phyloP scores from a whole-genome alignment of 441 rosid species.

The Jatropha multifida region DNA sequence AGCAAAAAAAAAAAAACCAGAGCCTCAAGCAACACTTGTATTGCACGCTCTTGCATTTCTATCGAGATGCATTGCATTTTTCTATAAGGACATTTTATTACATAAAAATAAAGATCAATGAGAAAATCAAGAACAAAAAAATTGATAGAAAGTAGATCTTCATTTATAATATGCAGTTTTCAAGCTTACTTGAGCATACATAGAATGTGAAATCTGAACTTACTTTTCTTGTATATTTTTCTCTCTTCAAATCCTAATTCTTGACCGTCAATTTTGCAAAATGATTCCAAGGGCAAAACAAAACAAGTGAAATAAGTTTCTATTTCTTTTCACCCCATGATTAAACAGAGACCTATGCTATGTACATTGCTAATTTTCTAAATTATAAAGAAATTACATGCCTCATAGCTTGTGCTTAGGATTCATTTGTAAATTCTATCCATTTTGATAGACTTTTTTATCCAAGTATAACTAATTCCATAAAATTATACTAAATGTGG shows the following conservation, averaged over 20 bases:
- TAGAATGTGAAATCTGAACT: not conserved
- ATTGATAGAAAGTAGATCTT: not conserved
- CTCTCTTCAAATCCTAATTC: not conserved
- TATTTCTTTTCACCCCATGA: not conserved
- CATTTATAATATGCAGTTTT: not conserved
- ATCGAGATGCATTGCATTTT: not conserved
- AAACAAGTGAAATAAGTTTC: not conserved
- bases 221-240: constrained; percentile 4
- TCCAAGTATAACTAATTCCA: no score
- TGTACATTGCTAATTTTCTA: constrained; percentile 23
- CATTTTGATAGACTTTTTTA: no score
- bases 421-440: no score
- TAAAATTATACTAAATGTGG: no score
- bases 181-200: not conserved
- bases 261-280: not conserved
- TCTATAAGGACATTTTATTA: not conserved
- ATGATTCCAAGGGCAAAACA: constrained; percentile 1
- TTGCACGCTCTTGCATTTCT: not conserved
- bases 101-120: not conserved
- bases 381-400: not conserved
- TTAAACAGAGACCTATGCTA: constrained; percentile 20
- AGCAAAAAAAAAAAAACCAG: no score
- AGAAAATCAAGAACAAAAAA: not conserved
- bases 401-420: not conserved
- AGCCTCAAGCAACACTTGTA: no score